Evolutionary conservation across 371 early-diverging fungal genomes (phyloP), one percentile per base, ranked within the genome.

Genomic region (Mortierella polycephala): DNA sequence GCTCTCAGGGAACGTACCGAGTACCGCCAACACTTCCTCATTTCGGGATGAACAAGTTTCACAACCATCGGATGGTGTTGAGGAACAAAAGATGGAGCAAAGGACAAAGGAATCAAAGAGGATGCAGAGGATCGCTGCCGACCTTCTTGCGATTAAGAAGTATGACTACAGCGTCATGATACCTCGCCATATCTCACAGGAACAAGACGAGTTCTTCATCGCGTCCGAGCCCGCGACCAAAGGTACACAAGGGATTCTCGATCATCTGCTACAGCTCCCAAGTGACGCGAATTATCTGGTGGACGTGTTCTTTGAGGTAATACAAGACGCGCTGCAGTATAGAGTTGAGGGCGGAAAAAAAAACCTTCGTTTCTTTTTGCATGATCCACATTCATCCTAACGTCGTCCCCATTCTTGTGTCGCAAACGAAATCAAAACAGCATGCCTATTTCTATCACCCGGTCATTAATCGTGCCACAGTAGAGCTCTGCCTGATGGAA

Each of bases 161-260:
- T 75, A 70, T 50, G 75, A 75, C 42, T 62, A 65, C n/a, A 51
- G 71, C 37, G 55, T 75, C 12, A 44, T 69, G 49, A 46, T 75
- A 11, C 70, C 66, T 14, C 52, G 75, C 18, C 75, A 75, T n/a
- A 75, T 75, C 50, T 75, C 75, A 0, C 75, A 75, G 46, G 75
- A 75, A 12, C 49, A 70, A 11, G 66, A 62, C 12, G 75, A 75
- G 5, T 30, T 75, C 18, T 67, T 65, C 42, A 39, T 75, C 14
- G 7, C 21, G 21, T 16, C 52, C 46, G 42, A 51, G 7, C 46
- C 51, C 45, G 20, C 39, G 23, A 47, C 11, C 11, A 65, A 45
- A 9, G 53, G 47, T 18, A 39, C 54, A 21, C 50, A 57, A 30
- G 66, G 58, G 7, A 65, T 75, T 14, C 76, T 67, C 7, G n/a